phyloP scores from a whole-genome alignment of 805 yeast genomes.

The Saturnispora serradocipensis region DNA sequence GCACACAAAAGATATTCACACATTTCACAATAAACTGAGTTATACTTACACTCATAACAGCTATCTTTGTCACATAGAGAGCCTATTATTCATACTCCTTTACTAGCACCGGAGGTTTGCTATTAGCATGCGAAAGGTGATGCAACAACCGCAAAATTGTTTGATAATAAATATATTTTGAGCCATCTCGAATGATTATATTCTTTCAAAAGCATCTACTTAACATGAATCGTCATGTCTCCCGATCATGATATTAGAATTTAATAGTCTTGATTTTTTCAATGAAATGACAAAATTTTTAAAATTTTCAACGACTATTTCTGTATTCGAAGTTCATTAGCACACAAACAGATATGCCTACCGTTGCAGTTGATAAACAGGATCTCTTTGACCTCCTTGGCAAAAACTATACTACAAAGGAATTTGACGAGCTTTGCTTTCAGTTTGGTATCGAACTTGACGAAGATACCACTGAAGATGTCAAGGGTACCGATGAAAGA shows the following conservation, averaged over 20 bases:
- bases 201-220: background rate
- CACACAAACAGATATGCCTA: slow-evolving; percentile 63
- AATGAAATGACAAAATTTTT: background rate
- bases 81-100: no score
- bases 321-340: background rate
- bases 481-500: slow-evolving; percentile 65
- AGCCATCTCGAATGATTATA: background rate
- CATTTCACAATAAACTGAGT: no score
- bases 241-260: no score
- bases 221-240: background rate
- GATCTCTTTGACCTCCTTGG: slow-evolving; percentile 80
- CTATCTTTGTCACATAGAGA: no score
- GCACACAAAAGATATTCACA: no score
- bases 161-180: no score
- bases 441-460: slow-evolving; percentile 96
- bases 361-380: slow-evolving; percentile 89
- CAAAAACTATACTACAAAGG: slow-evolving; percentile 64
- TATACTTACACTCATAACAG: no score
- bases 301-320: background rate
- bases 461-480: slow-evolving; percentile 86
- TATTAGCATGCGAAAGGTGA: no score
- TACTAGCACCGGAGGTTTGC: no score
- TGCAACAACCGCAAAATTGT: no score
- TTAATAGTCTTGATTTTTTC: background rate
- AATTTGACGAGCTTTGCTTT: slow-evolving; percentile 94